A percentile compares a stretch with the other conserved stretches of the same genome.
Evolutionary conservation across 495 filamentous ascomycete genomes (phyloP).

Genomic region (Evernia prunastri): DNA sequence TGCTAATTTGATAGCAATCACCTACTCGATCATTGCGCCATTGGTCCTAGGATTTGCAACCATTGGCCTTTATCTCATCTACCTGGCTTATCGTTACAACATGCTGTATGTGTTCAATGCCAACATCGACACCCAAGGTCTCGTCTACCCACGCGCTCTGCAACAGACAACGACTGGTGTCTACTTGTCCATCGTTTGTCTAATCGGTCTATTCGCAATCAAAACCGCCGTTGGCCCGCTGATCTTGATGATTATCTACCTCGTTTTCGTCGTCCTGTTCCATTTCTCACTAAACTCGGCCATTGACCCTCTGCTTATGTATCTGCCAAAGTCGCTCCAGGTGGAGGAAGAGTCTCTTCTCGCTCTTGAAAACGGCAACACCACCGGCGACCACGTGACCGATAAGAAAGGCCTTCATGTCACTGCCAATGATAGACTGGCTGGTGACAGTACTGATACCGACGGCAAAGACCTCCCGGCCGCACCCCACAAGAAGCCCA

Average conservation of each 20-base stretch:
- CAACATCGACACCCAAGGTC: slow-evolving; percentile 82
- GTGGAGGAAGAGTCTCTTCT: slow-evolving; percentile 61
- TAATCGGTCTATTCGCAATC: slow-evolving; percentile 86
- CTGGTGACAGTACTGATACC: slow-evolving; percentile 25
- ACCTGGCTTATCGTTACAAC: slow-evolving; percentile 93
- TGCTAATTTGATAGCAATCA: slow-evolving; percentile 50
- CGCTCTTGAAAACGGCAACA: slow-evolving; percentile 38
- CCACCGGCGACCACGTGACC: slow-evolving; percentile 27
- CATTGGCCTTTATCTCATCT: slow-evolving; percentile 79
- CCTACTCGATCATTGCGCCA: slow-evolving; percentile 86
- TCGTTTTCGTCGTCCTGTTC: slow-evolving; percentile 75
- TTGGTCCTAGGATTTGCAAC: slow-evolving; percentile 82
- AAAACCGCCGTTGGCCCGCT: slow-evolving; percentile 63
- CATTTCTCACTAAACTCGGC: slow-evolving; percentile 75
- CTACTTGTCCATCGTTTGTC: slow-evolving; percentile 76
- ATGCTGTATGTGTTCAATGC: slow-evolving; percentile 85
- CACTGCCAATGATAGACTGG: slow-evolving; percentile 12
- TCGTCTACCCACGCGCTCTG: slow-evolving; percentile 79
- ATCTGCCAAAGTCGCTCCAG: slow-evolving; percentile 63
- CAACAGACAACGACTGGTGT: slow-evolving; percentile 86
- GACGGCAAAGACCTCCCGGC: slow-evolving; percentile 25
- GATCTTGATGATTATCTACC: slow-evolving; percentile 74
- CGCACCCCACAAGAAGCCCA: slow-evolving; percentile 43
- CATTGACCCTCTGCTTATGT: slow-evolving; percentile 72
- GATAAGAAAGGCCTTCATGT: slow-evolving; percentile 33